Percentiles rank a stretch among this genome's conserved stretches.
These are phyloP conservation scores for Salix dunnii DNA, from an alignment of 345 rosid species.

Conservation along the genomic window DNA sequence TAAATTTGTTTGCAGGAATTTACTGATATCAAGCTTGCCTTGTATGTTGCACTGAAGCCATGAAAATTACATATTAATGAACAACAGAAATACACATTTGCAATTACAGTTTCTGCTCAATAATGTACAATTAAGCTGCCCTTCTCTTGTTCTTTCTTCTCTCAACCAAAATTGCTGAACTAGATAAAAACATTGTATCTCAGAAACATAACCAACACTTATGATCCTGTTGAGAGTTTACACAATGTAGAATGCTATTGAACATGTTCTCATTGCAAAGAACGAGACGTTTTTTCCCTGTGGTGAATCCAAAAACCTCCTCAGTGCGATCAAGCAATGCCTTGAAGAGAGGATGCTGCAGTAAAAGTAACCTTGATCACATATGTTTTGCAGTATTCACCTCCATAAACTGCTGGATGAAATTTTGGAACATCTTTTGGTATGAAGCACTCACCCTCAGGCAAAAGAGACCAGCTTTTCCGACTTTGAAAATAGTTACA, in stretches of 20 bases:
- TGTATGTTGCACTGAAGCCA: no score
- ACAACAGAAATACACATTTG: background rate
- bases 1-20: no score
- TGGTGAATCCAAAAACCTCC: conserved; percentile 27
- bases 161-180: background rate
- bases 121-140: background rate
- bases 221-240: conserved; percentile 10
- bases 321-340: conserved; percentile 36
- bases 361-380: conserved; percentile 24
- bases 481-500: background rate
- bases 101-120: background rate
- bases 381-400: conserved; percentile 36
- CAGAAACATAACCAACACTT: conserved; percentile 1
- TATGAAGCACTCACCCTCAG: background rate
- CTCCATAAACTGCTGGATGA: conserved; percentile 36
- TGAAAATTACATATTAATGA: no score
- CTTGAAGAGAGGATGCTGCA: conserved; percentile 34
- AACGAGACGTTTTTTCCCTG: conserved; percentile 22
- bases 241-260: conserved; percentile 14
- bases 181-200: background rate
- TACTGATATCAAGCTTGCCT: no score
- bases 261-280: conserved; percentile 33
- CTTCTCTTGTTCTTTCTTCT: background rate
- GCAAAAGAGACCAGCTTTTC: conserved; percentile 3
- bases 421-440: conserved; percentile 44